Conservation (phyloP, 371 early-diverging fungal species). For the Syncephalis plumigaleata region DNA sequence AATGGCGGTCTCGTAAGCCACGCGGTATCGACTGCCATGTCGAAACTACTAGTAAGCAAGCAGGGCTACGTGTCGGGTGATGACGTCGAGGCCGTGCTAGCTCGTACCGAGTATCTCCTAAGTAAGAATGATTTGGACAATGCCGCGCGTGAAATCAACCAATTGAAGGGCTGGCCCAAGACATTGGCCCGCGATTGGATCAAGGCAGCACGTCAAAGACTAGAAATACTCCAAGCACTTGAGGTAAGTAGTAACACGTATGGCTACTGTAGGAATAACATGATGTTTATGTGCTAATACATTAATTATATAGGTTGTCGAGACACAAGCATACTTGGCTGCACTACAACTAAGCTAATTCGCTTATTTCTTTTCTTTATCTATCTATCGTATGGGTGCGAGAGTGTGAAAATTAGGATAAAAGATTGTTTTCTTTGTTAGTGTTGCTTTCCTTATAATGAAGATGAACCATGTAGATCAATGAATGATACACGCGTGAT, state of each 20-base stretch:
- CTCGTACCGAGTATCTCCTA: slow-evolving; percentile 65
- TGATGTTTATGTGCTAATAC: too few relatives aligned
- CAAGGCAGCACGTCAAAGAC: slow-evolving; percentile 54
- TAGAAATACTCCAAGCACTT: slow-evolving; percentile 85
- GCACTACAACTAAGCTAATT: too few relatives aligned
- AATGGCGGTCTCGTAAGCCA: slow-evolving; percentile 75
- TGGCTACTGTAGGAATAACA: not conserved
- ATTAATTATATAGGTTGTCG: too few relatives aligned
- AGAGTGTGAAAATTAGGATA: too few relatives aligned
- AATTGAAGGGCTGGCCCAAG: slow-evolving; percentile 87
- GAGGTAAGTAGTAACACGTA: slow-evolving; percentile 23
- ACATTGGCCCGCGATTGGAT: slow-evolving; percentile 83
- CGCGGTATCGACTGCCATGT: slow-evolving; percentile 49
- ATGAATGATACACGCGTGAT: too few relatives aligned
- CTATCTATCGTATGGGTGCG: too few relatives aligned
- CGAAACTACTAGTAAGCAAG: slow-evolving; percentile 67
- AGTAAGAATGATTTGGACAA: slow-evolving; percentile 61
- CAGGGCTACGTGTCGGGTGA: slow-evolving; percentile 72
- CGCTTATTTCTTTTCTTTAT: too few relatives aligned
- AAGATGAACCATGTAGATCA: too few relatives aligned
- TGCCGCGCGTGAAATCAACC: slow-evolving; percentile 87
- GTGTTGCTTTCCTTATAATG: too few relatives aligned
- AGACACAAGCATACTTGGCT: too few relatives aligned
- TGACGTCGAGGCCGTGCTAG: slow-evolving; percentile 78
- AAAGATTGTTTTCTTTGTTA: too few relatives aligned